A percentile compares a stretch with the other conserved stretches of the same genome.
Evolutionary conservation across 495 filamentous ascomycete species (phyloP).

Genomic region (Amphirosellinia nigrospora): DNA sequence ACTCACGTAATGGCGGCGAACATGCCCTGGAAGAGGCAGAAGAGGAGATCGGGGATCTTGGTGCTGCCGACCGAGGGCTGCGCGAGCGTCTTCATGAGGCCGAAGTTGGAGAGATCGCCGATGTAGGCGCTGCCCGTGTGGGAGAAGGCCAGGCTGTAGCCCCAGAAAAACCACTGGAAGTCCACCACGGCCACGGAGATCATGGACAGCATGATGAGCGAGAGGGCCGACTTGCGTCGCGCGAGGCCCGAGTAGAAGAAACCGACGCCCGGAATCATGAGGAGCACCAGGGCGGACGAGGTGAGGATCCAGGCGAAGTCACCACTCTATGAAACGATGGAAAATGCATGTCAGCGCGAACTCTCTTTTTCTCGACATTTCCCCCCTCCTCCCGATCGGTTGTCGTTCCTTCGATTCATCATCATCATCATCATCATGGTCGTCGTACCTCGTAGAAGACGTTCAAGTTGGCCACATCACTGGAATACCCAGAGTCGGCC

Average conservation of each 20-base stretch:
- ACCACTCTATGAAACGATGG: constrained; percentile 65
- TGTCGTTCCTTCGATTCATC: too few relatives aligned
- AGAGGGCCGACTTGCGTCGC: constrained; percentile 91
- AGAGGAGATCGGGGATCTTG: constrained; percentile 86
- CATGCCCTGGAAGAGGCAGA: constrained; percentile 91
- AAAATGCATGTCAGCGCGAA: constrained; percentile 31
- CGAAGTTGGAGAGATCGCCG: constrained; percentile 86
- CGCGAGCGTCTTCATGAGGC: constrained; percentile 77
- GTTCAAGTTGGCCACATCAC: constrained; percentile 39
- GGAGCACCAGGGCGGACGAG: constrained; percentile 79
- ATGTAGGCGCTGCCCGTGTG: constrained; percentile 85
- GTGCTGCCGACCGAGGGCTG: constrained; percentile 80
- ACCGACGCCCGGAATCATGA: constrained; percentile 93
- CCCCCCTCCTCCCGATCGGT: too few relatives aligned
- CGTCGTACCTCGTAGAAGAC: constrained; percentile 45
- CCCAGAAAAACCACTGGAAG: constrained; percentile 99
- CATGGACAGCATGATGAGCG: constrained; percentile 92
- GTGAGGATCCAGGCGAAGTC: constrained; percentile 85
- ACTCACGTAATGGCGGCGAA: constrained; percentile 80
- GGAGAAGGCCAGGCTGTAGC: constrained; percentile 92
- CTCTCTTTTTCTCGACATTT: background rate
- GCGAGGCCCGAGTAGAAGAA: constrained; percentile 99
- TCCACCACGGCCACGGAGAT: constrained; percentile 87
- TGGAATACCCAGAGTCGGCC: constrained; percentile 39
- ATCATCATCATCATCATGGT: background rate